Base-by-base conservation (phyloP, 345 rosid genomes). In the Excoecaria agallocha region DNA sequence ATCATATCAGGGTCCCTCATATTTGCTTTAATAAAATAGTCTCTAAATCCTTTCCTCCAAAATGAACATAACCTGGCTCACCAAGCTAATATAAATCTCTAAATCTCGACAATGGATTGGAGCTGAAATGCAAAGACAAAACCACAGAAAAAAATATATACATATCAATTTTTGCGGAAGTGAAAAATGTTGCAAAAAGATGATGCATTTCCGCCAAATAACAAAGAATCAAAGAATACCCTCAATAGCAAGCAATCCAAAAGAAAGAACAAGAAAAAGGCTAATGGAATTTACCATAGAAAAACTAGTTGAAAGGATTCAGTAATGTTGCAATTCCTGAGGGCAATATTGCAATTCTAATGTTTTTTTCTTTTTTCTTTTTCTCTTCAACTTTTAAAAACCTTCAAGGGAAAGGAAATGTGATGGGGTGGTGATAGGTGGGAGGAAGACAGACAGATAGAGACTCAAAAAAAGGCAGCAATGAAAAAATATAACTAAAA, bases 1-100 rank as follows among this genome's bases (percentile, higher is more conserved):
- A 79, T 78, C 79, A 64, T 52, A 55, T 89, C 81, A 78, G 87
- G 88, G 84, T 90, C 91, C 82, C 91, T 88, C 93, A 89, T 91
- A 52, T 76, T 77, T 70, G 24, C 64, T 54, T 75, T 65, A 63
- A 72, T 59, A 78, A 74, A 30, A 73, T 39, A 60, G 57, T 78
- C 76, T 82, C 55, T 77, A 69, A 76, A 79, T 84, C 85, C 86
- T 78, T 74, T 78, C 80, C 77, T 62, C 79, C 69, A 70, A 80
- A 62, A 78, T 48, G 51, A 48, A 37, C 80, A 78, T 75, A 68
- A 59, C 35, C 68, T 56, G 71, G 59, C 52, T 81, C 81, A 79
- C 70, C 73, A 79, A 72, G 73, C 72, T 78, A 60, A 78, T 69
- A 72, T 79, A 82, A 84, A 52, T 80, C 60, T 56, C 45, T 57